phyloP scores from a whole-genome alignment of 805 yeast species.

The Saccharomyces eubayanus region DNA sequence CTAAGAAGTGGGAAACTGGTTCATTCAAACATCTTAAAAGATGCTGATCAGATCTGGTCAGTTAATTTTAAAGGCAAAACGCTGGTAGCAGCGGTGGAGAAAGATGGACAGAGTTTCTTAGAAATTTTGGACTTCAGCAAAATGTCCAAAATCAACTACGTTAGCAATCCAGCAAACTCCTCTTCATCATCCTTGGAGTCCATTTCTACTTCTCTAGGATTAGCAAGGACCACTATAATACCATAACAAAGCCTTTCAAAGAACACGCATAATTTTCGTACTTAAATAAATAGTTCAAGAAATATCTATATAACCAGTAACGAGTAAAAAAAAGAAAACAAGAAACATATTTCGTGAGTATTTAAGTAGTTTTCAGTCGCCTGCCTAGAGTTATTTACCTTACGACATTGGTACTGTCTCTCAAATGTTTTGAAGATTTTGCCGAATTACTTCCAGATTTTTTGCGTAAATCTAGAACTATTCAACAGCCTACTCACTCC shows the following conservation, averaged over 20 bases:
- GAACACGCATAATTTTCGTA: background rate
- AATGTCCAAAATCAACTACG: background rate
- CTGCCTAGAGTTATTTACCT: no score
- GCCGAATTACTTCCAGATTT: no score
- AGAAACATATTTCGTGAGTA: background rate
- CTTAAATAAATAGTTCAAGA: background rate
- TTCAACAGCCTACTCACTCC: no score
- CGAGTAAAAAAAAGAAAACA: background rate
- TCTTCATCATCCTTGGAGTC: background rate
- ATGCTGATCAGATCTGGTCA: conserved; percentile 90
- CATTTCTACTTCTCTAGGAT: background rate
- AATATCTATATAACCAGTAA: background rate
- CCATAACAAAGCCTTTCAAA: background rate
- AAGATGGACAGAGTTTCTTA: conserved; percentile 59
- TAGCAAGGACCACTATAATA: background rate
- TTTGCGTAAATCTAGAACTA: no score
- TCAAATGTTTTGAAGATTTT: no score
- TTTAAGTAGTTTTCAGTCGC: background rate
- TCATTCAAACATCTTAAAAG: conserved; percentile 58
- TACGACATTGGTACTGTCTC: no score
- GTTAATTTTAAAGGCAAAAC: conserved; percentile 76
- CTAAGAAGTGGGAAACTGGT: conserved; percentile 67
- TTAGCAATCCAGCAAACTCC: background rate
- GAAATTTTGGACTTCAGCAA: conserved; percentile 76
- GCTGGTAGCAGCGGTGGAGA: conserved; percentile 87